phyloP scores from a whole-genome alignment of 202 grass and related monocot species.

The Sporobolus alterniflorus region DNA sequence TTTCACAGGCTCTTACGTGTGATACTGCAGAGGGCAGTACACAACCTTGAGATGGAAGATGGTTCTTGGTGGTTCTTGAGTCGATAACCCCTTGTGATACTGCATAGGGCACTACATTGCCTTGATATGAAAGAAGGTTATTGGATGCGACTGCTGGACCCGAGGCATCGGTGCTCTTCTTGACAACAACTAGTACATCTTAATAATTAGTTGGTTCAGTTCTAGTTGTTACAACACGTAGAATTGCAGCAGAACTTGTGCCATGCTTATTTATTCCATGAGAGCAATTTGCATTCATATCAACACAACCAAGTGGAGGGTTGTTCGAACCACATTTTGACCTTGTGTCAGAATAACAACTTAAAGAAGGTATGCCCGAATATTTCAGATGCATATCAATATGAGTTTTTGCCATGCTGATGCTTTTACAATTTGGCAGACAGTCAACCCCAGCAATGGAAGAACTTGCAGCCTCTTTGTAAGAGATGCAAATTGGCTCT shows the following conservation, averaged over 20 bases:
- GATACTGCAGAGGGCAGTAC: slow-evolving; percentile 42
- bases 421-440: slow-evolving; percentile 14
- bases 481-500: slow-evolving; percentile 15
- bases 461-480: slow-evolving; percentile 5
- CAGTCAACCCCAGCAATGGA: neutral
- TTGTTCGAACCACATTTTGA: slow-evolving; percentile 33
- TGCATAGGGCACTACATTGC: slow-evolving; percentile 40
- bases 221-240: slow-evolving; percentile 33
- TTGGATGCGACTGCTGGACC: neutral
- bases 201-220: slow-evolving; percentile 32
- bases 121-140: slow-evolving; percentile 35
- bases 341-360: slow-evolving; percentile 26
- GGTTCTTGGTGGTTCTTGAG: slow-evolving; percentile 5
- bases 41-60: slow-evolving; percentile 33
- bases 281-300: slow-evolving; percentile 12
- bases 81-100: slow-evolving; percentile 30
- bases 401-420: slow-evolving; percentile 19
- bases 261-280: slow-evolving; percentile 21
- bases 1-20: slow-evolving; percentile 24
- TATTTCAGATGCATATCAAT: slow-evolving; percentile 44
- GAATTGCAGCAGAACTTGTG: slow-evolving; percentile 23
- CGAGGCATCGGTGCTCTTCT: slow-evolving; percentile 28
- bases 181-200: slow-evolving; percentile 11
- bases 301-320: slow-evolving; percentile 30
- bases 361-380: slow-evolving; percentile 10